Evolutionary conservation across 2,329 filamentous ascomycete species (phyloP).

Genomic region (Phaeomoniella chlamydospora): DNA sequence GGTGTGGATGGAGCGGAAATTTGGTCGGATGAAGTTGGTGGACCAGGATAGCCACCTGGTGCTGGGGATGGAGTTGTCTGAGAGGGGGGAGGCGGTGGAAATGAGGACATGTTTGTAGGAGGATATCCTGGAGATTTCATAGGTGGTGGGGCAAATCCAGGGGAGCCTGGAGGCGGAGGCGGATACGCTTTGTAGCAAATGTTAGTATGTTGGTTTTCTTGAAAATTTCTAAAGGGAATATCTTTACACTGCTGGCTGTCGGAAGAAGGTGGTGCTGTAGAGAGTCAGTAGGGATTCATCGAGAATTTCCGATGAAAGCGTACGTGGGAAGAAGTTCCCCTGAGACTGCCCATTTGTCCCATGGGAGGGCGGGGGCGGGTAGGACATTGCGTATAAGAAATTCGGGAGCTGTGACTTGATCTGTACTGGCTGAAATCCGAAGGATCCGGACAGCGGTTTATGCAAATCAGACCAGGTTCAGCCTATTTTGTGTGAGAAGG

Average conservation of each 20-base stretch:
- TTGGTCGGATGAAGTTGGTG: not conserved
- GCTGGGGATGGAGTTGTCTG: not conserved
- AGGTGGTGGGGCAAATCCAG: conserved; percentile 8
- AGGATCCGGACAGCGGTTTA: no score
- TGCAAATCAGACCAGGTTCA: not conserved
- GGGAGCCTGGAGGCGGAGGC: conserved; percentile 6
- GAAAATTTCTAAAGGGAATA: not conserved
- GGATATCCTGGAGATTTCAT: not conserved
- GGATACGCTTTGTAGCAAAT: not conserved
- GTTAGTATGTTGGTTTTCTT: not conserved
- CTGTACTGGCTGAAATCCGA: no score
- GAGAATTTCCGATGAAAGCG: conserved; percentile 1
- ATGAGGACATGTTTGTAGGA: not conserved
- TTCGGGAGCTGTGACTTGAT: not conserved
- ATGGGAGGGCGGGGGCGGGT: conserved; percentile 6
- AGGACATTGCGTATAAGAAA: conserved; percentile 3
- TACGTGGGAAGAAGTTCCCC: conserved; percentile 7
- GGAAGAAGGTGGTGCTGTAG: not conserved
- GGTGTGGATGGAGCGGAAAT: not conserved
- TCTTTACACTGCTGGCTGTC: not conserved
- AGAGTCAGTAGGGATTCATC: not conserved
- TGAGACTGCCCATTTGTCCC: conserved; percentile 1
- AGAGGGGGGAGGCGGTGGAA: not conserved
- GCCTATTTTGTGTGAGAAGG: not conserved
- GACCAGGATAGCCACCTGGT: not conserved